Conservation (phyloP, 257 asterid species). For the Rehmannia glutinosa region DNA sequence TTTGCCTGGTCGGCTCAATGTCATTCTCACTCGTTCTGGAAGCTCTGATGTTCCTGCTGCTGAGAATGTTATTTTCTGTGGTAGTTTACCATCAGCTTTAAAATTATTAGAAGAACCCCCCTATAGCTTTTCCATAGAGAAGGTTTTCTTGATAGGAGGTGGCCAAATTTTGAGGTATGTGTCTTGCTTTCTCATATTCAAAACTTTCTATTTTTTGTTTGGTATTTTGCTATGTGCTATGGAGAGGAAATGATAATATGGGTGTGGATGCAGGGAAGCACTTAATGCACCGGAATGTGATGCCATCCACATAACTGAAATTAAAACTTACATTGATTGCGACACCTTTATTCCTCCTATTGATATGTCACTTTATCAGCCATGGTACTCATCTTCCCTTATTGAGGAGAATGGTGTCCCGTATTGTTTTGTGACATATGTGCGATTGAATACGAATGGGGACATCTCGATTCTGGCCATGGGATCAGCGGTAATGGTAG, state of each 20-base stretch:
- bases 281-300: conserved; percentile 75
- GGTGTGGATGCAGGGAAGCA: conserved; percentile 61
- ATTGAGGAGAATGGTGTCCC: too few relatives aligned
- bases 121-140: conserved; percentile 56
- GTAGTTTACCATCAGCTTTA: conserved; percentile 63
- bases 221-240: too few relatives aligned
- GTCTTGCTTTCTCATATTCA: not conserved
- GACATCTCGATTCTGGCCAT: too few relatives aligned
- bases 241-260: not conserved
- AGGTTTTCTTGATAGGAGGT: conserved; percentile 67
- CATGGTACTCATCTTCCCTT: conserved; percentile 84
- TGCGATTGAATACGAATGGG: conserved; percentile 36
- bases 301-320: conserved; percentile 81
- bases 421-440: conserved; percentile 69
- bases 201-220: not conserved
- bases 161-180: conserved; percentile 69
- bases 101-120: conserved; percentile 65
- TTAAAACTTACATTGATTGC: conserved; percentile 51
- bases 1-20: conserved; percentile 85
- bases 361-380: conserved; percentile 62
- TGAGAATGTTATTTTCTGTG: conserved; percentile 65
- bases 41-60: conserved; percentile 45
- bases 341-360: conserved; percentile 79
- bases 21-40: conserved; percentile 74
- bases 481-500: too few relatives aligned